Base-by-base conservation (phyloP, 176 grass and related monocot genomes). In the Juncus effusus region DNA sequence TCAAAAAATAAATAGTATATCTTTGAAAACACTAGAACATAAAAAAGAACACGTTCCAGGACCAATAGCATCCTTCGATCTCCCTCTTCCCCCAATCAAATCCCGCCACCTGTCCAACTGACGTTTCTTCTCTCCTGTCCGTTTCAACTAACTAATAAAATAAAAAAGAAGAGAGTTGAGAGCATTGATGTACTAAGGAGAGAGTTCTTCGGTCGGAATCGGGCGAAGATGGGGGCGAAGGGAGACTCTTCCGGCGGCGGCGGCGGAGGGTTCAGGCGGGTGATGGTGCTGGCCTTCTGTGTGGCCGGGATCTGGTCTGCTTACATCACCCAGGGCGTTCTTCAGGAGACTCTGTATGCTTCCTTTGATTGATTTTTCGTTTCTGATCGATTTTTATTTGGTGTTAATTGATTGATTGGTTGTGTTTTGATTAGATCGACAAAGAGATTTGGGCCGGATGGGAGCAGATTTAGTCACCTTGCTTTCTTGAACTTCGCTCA, bases 401-500 rank as follows among this genome's bases (percentile, higher is more conserved):
- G 50, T 38, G 12, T 38, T 68, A 56, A 10, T 72, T 65, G 12
- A 51, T 58, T 54, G 38, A 41, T 54, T 55, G 6, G 38, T 52
- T 69, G 54, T 69, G 15, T 67, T 75, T 42, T 47, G 6, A 62
- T 57, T 83, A 99, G 95, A 73, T 99, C 95, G 40, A 94, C 95
- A 68, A 99, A 99, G 89, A 77, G 81, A 64, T 99, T 99, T 65
- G 85, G 86, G 15, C 83, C 89, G 16, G 95, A 94, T 37, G 80
- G 56, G 16, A 83, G 73, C 65, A 82, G 95, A 39, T 99, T 94
- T 69, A 85, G 93, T 44, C 89, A 99, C 83, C 89, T 99, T 51
- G 75, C 89, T 36, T 99, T 99, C 81, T 65, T 99, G 72, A 99
- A 99, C 80, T 86, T 94, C 50, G 86, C 89, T 36, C 95, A 99